Base-by-base conservation (phyloP, 306 rosid genomes). In the Trifolium subterraneum region DNA sequence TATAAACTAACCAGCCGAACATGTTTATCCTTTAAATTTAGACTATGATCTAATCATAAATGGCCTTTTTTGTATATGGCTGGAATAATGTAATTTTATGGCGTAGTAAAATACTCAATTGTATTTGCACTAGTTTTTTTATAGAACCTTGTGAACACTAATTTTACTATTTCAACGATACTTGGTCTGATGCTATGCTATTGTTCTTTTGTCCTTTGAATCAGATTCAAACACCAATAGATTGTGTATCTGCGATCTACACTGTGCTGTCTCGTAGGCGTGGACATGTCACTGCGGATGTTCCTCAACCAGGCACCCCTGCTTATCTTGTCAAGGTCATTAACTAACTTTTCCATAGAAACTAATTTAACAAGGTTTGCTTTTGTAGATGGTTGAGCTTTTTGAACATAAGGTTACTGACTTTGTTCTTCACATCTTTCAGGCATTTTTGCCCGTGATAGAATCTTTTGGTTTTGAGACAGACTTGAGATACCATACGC, bases 241-340 rank as follows among this genome's bases (percentile, higher is more conserved):
- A 92, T 77, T 94, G 98, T 87, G 90, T 94, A 31, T 90, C 99
- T 79, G 99, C 99, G 14, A 94, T 94, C 86, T 94, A 94, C 87
- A 94, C 99, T 22, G 99, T 94, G 58, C 75, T 94, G 69, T 94
- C 99, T 64, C 96, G 97, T 67, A 88, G 99, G 84, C 96, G 99
- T 85, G 98, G 99, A 60, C 99, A 94, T 86, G 99, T 92, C 71
- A 92, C 99, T 4, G 93, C 98, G 64, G 98, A 94, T 85, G 97
- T 94, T 86, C 95, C 99, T 69, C 96, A 94, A 86, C 99, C 98
- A n/a, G 99, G 99, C 83, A 94, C 99, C 78, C 99, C 98, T 0
- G 86, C 96, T 62, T 92, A 92, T 70, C 80, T 92, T 15, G 98
- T 94, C 70, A 94, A 92, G 98, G 99, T 94, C 59, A 77, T 82